Percentiles rank a stretch among this genome's conserved stretches.
Evolutionary conservation across 306 rosid species (phyloP).

Genomic region (Acacia crassicarpa): DNA sequence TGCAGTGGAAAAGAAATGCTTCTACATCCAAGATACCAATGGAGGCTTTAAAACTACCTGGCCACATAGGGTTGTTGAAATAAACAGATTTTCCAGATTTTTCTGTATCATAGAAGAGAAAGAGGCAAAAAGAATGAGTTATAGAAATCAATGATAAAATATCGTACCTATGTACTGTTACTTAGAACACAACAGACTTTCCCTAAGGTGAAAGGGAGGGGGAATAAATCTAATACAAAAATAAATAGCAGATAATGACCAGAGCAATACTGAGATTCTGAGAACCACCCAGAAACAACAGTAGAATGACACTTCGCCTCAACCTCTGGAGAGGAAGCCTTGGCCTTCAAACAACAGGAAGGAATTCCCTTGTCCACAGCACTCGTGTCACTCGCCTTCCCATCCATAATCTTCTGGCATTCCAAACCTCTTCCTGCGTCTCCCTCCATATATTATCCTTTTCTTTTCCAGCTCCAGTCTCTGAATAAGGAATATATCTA

Average conservation of each 20-base stretch:
- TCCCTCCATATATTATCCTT: slow-evolving; percentile 79
- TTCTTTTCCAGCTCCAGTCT: slow-evolving; percentile 90
- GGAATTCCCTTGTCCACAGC: slow-evolving; percentile 60
- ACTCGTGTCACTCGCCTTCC: slow-evolving; percentile 84
- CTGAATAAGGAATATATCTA: slow-evolving; percentile 38
- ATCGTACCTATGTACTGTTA: not conserved
- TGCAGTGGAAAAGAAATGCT: not conserved
- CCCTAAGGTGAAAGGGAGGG: not conserved
- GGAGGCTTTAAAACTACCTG: slow-evolving; percentile 50
- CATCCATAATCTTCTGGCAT: slow-evolving; percentile 98
- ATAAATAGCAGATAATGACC: slow-evolving; percentile 59
- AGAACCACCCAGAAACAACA: slow-evolving; percentile 99
- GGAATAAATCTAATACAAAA: not conserved
- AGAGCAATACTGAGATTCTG: slow-evolving; percentile 73
- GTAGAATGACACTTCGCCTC: slow-evolving; percentile 87
- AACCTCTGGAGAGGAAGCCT: slow-evolving; percentile 67
- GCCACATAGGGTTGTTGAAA: slow-evolving; percentile 99
- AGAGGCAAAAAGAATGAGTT: slow-evolving; percentile 5
- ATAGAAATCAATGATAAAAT: not conserved
- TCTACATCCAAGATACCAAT: not conserved
- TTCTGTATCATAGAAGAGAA: slow-evolving; percentile 44
- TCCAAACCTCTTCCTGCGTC: slow-evolving; percentile 94
- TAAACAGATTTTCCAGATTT: slow-evolving; percentile 48
- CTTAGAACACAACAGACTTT: slow-evolving; percentile 17
- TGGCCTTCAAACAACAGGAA: slow-evolving; percentile 94